Conservation (phyloP, 1,284 basidiomycete species). For the Cutaneotrichosporon curvatum region DNA sequence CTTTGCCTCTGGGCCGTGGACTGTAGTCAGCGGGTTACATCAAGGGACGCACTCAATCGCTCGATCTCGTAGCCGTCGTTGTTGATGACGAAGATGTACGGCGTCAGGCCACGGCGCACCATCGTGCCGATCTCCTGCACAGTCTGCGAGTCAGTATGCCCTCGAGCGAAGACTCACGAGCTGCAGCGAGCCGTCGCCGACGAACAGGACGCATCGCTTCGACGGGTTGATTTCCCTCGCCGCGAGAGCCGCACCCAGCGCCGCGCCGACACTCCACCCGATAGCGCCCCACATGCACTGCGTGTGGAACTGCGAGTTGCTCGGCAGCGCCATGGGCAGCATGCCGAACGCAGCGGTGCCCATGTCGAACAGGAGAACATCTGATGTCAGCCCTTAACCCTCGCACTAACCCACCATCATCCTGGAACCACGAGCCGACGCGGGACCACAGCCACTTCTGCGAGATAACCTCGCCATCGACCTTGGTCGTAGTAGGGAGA, state of each 20-base stretch:
- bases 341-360: constrained; percentile 61
- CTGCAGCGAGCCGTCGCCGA: constrained; percentile 58
- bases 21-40: constrained; percentile 30
- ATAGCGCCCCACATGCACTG: constrained; percentile 52
- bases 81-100: constrained; percentile 61
- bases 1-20: constrained; percentile 42
- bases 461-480: constrained; percentile 48
- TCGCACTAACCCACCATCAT: constrained; percentile 20
- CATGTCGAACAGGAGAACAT: constrained; percentile 66
- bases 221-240: constrained; percentile 59
- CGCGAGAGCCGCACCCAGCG: constrained; percentile 52
- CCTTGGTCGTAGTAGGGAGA: constrained; percentile 20
- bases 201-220: constrained; percentile 68
- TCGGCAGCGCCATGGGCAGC: constrained; percentile 66
- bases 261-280: constrained; percentile 53
- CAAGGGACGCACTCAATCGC: constrained; percentile 60
- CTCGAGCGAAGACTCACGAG: constrained; percentile 30
- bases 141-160: constrained; percentile 20
- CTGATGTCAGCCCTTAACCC: constrained; percentile 39
- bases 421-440: constrained; percentile 66
- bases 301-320: constrained; percentile 50
- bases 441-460: constrained; percentile 85
- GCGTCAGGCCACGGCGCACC: constrained; percentile 45
- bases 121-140: constrained; percentile 51
- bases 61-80: constrained; percentile 89